Base-by-base conservation (phyloP, 2,329 filamentous ascomycete genomes). In the Xenosphaeropsis pyriputrescens region DNA sequence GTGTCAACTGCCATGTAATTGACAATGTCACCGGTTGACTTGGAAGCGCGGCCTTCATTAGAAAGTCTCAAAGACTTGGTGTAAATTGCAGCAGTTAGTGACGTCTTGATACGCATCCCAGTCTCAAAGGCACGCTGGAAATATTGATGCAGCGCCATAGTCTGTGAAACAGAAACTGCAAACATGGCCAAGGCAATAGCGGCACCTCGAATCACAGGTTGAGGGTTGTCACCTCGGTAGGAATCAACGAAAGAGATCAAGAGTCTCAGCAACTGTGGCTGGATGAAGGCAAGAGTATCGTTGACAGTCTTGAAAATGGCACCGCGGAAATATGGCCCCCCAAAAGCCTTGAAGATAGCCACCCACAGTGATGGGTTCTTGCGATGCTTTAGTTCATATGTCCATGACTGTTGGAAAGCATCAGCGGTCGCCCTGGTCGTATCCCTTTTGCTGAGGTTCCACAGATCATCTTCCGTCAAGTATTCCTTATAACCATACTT, bases 1-100 rank as follows among this genome's bases (percentile, higher is more conserved):
- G 89, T 89, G 56, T 98, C 91, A 8, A 98, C 89, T 34, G 93
- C 91, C 89, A 98, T 98, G 61, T 94, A 91, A 56, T 98, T 98
- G 56, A 98, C 91, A 52, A 98, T 96, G 52, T 98, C 93, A 40
- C 91, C 91, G 0, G 91, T 98, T 0, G 85, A 84, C 62, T 96
- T 95, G 33, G 77, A 62, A 2, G 86, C 72, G 38, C 89, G 75
- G 7, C 91, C 91, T 60, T 98, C 91, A 50, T 93, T 96, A 5
- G 89, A 96, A 14, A 98, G 67, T 45, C 75, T 79, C 44, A 96
- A 68, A 0, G 88, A 82, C 62, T 98, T 98, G 41, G 79, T 73
- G 58, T 98, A 98, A 46, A 98, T 96, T 41, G 86, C 75, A 2
- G 89, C 82, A 6, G 85, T 89, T 44, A 98, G 62, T 3, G 86